phyloP scores from a whole-genome alignment of 139 green algal species.

The Asterochloris erici region DNA sequence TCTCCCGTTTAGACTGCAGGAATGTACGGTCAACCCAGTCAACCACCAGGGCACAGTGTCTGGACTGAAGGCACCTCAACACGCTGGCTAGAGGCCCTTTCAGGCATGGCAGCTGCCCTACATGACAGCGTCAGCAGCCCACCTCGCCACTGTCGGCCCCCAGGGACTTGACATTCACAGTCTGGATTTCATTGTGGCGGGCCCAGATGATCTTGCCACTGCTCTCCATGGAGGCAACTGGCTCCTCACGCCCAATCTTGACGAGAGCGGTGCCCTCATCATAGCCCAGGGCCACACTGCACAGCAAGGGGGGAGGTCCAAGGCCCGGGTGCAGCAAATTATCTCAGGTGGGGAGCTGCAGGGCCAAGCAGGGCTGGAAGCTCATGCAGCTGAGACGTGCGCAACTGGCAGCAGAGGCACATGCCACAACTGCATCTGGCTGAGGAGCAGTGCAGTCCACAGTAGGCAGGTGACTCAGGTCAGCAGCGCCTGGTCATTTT shows the following conservation, averaged over 20 bases:
- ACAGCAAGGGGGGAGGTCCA: neutral
- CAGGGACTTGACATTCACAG: conserved; percentile 83
- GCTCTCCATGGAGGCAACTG: conserved; percentile 95
- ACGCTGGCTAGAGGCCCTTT: no score
- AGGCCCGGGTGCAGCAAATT: neutral
- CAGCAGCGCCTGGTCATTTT: no score
- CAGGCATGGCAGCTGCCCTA: neutral
- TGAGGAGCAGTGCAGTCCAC: no score
- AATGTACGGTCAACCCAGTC: no score
- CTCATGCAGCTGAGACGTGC: neutral
- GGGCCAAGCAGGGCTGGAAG: no score
- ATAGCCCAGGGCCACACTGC: conserved; percentile 81
- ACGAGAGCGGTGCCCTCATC: conserved; percentile 94
- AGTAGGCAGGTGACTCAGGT: no score
- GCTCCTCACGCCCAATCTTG: conserved; percentile 94
- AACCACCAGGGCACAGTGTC: no score
- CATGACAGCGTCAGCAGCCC: neutral
- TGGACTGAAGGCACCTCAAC: no score
- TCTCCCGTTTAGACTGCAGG: no score
- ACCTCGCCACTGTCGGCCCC: conserved; percentile 61
- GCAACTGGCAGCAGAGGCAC: no score
- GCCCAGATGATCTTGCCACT: conserved; percentile 96
- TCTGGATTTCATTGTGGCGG: conserved; percentile 90
- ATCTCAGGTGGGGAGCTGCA: neutral
- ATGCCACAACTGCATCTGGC: no score